A percentile compares a stretch with the other conserved stretches of the same genome.
Evolutionary conservation across 1,139 yeast genomes (phyloP).

Genomic region (Tardiomyces digboiensis): DNA sequence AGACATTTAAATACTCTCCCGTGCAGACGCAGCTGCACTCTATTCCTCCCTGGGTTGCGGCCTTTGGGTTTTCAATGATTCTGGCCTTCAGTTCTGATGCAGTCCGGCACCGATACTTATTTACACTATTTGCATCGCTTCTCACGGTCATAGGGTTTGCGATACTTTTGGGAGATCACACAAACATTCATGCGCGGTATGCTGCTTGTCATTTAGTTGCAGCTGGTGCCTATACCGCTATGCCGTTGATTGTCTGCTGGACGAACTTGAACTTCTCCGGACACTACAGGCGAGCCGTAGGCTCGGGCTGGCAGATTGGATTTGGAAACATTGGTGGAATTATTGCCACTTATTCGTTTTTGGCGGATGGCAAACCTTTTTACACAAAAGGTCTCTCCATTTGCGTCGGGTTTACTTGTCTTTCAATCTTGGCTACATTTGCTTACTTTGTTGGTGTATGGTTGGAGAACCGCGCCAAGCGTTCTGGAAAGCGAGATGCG

Average conservation of each 20-base stretch:
- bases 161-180: slow-evolving; percentile 33
- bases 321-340: slow-evolving; percentile 83
- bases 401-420: slow-evolving; percentile 39
- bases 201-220: slow-evolving; percentile 66
- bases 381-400: slow-evolving; percentile 51
- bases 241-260: slow-evolving; percentile 76
- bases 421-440: slow-evolving; percentile 39
- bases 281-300: slow-evolving; percentile 60
- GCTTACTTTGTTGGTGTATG: slow-evolving; percentile 34
- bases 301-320: slow-evolving; percentile 70
- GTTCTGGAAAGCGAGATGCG: slow-evolving; percentile 24
- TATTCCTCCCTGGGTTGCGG: slow-evolving; percentile 62
- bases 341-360: slow-evolving; percentile 55
- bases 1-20: slow-evolving; percentile 47
- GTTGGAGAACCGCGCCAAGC: slow-evolving; percentile 27
- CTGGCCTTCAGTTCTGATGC: slow-evolving; percentile 37
- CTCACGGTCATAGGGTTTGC: slow-evolving; percentile 48
- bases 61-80: slow-evolving; percentile 46
- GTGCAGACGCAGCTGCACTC: slow-evolving; percentile 58
- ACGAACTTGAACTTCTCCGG: slow-evolving; percentile 59
- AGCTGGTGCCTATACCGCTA: slow-evolving; percentile 56
- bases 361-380: slow-evolving; percentile 46
- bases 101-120: slow-evolving; percentile 38
- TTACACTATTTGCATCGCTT: slow-evolving; percentile 33
- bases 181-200: slow-evolving; percentile 38